These are phyloP conservation scores for Coemansia sp. DNA, from an alignment of 192 early-diverging fungal species.

Conservation along the genomic window DNA sequence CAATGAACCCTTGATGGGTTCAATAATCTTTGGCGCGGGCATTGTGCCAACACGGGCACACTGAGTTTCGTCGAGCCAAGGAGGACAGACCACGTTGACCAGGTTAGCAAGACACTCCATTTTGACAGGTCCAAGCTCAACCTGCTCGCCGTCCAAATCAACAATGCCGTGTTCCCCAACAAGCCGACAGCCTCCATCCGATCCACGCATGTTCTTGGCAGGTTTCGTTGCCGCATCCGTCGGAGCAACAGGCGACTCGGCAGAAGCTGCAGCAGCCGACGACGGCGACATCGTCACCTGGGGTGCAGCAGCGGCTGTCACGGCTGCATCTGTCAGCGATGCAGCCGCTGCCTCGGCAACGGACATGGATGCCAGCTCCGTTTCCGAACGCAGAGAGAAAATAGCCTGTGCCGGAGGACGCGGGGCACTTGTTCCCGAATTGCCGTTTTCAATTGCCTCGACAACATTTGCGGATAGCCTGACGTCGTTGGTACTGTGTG, in stretches of 20 bases:
- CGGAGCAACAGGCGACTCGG: neutral
- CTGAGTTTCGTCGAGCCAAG: constrained; percentile 45
- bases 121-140: constrained; percentile 51
- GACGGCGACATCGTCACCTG: neutral
- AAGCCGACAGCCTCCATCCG: constrained; percentile 23
- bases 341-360: neutral
- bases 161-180: constrained; percentile 50
- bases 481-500: neutral
- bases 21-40: constrained; percentile 22
- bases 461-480: neutral
- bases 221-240: neutral
- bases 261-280: neutral
- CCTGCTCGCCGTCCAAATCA: constrained; percentile 53
- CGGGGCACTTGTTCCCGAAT: neutral
- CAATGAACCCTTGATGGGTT: constrained; percentile 37
- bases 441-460: neutral
- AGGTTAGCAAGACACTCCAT: constrained; percentile 49
- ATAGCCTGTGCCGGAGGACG: constrained; percentile 27
- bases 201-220: neutral
- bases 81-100: constrained; percentile 36
- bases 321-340: neutral
- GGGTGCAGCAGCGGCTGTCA: neutral
- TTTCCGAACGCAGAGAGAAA: constrained; percentile 45
- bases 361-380: constrained; percentile 23
- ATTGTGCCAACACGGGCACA: constrained; percentile 23